These are phyloP conservation scores for Persicaria tinctoria DNA, from an alignment of 148 eudicot species.

Conservation along the genomic window DNA sequence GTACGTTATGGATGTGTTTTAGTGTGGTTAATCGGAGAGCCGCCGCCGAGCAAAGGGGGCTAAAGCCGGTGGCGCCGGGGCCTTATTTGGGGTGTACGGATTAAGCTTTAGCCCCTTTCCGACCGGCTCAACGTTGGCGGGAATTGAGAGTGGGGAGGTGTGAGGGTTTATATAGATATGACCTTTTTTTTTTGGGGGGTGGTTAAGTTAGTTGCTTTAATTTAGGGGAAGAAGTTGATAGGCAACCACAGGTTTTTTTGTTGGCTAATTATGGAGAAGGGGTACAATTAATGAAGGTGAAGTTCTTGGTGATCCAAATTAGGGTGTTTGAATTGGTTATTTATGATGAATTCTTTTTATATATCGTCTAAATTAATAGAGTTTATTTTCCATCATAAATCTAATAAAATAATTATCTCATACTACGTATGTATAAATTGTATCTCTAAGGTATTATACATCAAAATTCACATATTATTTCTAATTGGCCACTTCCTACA, in stretches of 20 bases:
- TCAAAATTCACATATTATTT: no score
- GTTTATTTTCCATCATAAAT: no score
- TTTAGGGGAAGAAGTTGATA: neutral
- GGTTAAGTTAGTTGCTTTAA: neutral
- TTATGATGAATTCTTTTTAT: no score
- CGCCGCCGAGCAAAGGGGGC: neutral
- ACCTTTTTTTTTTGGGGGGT: neutral
- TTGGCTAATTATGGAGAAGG: neutral
- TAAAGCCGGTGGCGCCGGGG: neutral
- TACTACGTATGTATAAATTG: no score
- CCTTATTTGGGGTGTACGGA: neutral
- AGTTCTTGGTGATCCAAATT: neutral
- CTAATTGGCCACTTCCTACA: no score
- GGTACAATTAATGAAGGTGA: neutral
- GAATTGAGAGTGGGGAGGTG: neutral
- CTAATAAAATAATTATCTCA: no score
- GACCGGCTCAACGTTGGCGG: conserved; percentile 8
- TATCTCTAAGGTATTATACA: no score
- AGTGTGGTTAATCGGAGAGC: conserved; percentile 4
- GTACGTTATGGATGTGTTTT: neutral
- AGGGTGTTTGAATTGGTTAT: neutral
- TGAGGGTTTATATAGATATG: neutral
- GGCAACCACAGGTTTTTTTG: neutral
- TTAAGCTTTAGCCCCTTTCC: neutral
- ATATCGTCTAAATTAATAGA: no score